A percentile compares a stretch with the other conserved stretches of the same genome.
These are phyloP conservation scores for Suillus ampliporus DNA, from an alignment of 768 basidiomycete species.

Conservation along the genomic window DNA sequence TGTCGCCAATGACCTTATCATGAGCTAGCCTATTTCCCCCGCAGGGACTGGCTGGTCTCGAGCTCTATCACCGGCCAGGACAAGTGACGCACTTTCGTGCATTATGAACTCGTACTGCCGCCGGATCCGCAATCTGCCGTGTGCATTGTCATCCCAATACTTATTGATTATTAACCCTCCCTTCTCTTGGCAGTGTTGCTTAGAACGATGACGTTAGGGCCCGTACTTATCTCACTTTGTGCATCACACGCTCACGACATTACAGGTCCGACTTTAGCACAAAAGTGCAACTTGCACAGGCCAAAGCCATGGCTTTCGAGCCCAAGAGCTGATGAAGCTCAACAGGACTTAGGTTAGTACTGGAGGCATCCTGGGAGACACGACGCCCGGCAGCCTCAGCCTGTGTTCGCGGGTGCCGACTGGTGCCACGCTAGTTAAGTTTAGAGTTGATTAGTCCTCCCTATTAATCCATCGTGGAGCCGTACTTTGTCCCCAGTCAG, in stretches of 20 bases:
- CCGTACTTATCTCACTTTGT: not conserved
- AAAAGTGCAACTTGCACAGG: no score
- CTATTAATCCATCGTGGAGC: not conserved
- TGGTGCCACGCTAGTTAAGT: not conserved
- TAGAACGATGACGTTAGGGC: not conserved
- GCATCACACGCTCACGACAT: not conserved
- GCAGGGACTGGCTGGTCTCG: no score
- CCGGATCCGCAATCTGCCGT: not conserved
- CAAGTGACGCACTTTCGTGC: no score
- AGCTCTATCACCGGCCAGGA: no score
- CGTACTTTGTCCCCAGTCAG: not conserved
- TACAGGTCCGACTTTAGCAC: not conserved
- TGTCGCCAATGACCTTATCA: no score
- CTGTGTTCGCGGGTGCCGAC: not conserved
- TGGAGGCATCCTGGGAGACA: not conserved
- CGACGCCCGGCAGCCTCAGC: not conserved
- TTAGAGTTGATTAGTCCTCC: not conserved
- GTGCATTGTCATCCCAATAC: no score
- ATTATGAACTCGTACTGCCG: no score
- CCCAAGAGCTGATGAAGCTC: not conserved
- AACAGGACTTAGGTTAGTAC: not conserved
- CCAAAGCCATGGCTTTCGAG: no score
- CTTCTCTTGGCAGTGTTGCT: not conserved
- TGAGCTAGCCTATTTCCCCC: no score
- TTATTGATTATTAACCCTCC: not conserved